Conservation (phyloP, 495 filamentous ascomycete genomes). For the Rusavskia elegans region DNA sequence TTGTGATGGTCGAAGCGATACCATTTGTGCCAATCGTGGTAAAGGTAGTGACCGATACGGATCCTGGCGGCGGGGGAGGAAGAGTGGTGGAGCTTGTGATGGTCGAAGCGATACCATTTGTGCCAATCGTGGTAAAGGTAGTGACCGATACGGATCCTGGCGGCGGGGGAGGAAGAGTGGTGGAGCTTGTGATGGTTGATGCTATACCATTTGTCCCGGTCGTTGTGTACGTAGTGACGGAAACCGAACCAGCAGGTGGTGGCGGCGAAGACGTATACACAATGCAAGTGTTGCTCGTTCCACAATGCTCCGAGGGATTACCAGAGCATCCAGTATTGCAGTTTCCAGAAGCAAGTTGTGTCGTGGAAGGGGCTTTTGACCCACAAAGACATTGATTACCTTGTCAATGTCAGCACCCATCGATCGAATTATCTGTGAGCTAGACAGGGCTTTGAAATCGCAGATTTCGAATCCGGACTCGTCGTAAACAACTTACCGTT, state of each 20-base stretch:
- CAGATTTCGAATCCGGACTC: too few species aligned
- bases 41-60: too few species aligned
- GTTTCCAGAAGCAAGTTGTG: background rate
- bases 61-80: background rate
- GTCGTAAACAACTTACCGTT: background rate
- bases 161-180: too few species aligned
- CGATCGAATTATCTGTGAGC: too few species aligned
- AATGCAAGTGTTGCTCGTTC: background rate
- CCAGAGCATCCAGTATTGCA: background rate
- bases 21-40: background rate
- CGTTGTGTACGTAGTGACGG: background rate
- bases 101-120: background rate
- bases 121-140: too few species aligned
- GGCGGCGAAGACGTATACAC: background rate
- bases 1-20: background rate
- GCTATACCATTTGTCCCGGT: background rate
- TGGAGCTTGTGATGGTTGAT: too few species aligned
- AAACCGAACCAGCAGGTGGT: background rate
- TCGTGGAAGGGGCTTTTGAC: background rate
- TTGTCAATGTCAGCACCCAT: too few species aligned
- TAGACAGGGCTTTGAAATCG: too few species aligned
- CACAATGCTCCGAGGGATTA: background rate
- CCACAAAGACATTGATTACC: too few species aligned
- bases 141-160: background rate
- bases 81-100: background rate